These are phyloP conservation scores for Phialophora tarda DNA, from an alignment of 2,329 filamentous ascomycete genomes.

Conservation along the genomic window DNA sequence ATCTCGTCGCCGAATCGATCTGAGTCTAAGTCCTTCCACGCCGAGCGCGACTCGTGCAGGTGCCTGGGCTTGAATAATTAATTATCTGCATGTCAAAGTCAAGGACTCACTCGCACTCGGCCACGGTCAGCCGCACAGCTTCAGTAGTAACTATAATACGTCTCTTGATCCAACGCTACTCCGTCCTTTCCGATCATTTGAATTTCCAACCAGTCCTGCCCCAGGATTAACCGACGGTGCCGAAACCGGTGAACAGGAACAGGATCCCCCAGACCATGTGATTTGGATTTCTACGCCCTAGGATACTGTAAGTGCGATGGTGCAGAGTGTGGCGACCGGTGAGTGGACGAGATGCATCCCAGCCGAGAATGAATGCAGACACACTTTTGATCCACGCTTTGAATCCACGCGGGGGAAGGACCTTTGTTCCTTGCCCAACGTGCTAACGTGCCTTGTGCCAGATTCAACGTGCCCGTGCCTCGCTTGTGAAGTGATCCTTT, in stretches of 20 bases:
- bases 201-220: not conserved
- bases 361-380: no score
- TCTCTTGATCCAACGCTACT: no score
- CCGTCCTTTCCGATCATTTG: not conserved
- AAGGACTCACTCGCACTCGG: no score
- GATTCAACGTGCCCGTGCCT: no score
- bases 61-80: not conserved
- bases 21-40: not conserved
- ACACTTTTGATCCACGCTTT: no score
- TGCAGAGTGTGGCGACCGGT: not conserved
- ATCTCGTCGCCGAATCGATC: not conserved
- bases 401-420: no score
- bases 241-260: not conserved
- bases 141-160: no score
- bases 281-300: no score
- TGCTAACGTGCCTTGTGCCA: no score
- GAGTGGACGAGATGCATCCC: not conserved
- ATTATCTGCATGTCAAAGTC: not conserved
- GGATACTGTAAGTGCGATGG: not conserved
- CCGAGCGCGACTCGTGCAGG: not conserved
- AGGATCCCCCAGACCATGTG: no score
- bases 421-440: no score
- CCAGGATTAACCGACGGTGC: not conserved
- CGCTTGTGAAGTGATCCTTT: no score
- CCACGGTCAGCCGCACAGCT: not conserved